Base-by-base conservation (phyloP, 139 green algal genomes). In the Chlorella sorokiniana region DNA sequence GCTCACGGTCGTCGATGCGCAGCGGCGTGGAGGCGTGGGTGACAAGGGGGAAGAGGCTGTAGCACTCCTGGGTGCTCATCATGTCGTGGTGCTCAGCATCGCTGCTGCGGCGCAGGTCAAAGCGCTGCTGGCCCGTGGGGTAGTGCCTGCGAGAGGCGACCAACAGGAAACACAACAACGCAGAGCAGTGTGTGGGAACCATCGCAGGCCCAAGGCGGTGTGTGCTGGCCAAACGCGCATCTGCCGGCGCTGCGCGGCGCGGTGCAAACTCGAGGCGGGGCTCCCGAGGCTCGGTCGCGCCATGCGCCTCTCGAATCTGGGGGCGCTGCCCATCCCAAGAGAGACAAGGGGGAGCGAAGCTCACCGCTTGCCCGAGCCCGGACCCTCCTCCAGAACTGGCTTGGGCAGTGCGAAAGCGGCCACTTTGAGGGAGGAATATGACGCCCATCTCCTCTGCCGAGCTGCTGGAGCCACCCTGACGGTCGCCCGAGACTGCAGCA, bases 61-160 rank as follows among this genome's bases (percentile, higher is more conserved):
- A 81, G 61, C 75, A 81, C 18, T 52, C 63, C 31, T 75, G 64
- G n/a, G 64, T 76, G 35, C 35, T 44, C 59, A 81, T 81, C 76
- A 80, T 56, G 52, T 81, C 52, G 59, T 48, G 31, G 40, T 33
- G 41, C 18, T 51, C 22, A 2, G 29, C 41, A 4, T 61, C 59
- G 4, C 38, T 37, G 14, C 14, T 14, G 14, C 35, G 27, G 59
- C 42, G 38, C 31, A 48, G 33, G 54, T 73, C 75, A 38, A 51
- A 72, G 40, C 63, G 59, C 37, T 48, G 54, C 18, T 62, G 45
- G 23, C n/a, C 7, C 1, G 42, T 16, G 41, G 52, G 41, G 27
- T 65, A 56, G 63, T 68, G 45, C 64, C 33, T 69, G 64, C 48
- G 41, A 29, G 16, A 45, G 54, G 1, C 3, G 40, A n/a, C 31